A percentile compares a stretch with the other conserved stretches of the same genome.
phyloP scores from a whole-genome alignment of 176 grass and related monocot genomes.

The Sorghum bicolor region Sorghum_bicolor_NCBIv3 NC_012873.2:57455501-57456000 shows the following conservation, averaged over 20 bases:
- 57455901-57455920: slow-evolving; percentile 24
- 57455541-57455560: slow-evolving; percentile 65
- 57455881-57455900: slow-evolving; percentile 21
- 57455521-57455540: slow-evolving; percentile 54
- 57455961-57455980: slow-evolving; percentile 59
- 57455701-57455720: slow-evolving; percentile 51
- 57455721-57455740: slow-evolving; percentile 63
- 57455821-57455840: slow-evolving; percentile 22
- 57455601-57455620: slow-evolving; percentile 17
- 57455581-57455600: slow-evolving; percentile 50
- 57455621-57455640: slow-evolving; percentile 59
- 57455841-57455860: background rate
- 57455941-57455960: slow-evolving; percentile 26
- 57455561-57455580: slow-evolving; percentile 33
- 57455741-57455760: slow-evolving; percentile 51
- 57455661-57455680: slow-evolving; percentile 46
- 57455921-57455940: slow-evolving; percentile 5
- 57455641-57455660: slow-evolving; percentile 38
- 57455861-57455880: slow-evolving; percentile 14
- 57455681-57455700: slow-evolving; percentile 58
- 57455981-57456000: slow-evolving; percentile 68
- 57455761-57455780: slow-evolving; percentile 65
- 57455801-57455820: slow-evolving; percentile 27
- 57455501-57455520: slow-evolving; percentile 62
- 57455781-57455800: slow-evolving; percentile 70